Evolutionary conservation across 352 stramenopile genomes (phyloP).

Genomic region (Phytophthora sansomeana): DNA sequence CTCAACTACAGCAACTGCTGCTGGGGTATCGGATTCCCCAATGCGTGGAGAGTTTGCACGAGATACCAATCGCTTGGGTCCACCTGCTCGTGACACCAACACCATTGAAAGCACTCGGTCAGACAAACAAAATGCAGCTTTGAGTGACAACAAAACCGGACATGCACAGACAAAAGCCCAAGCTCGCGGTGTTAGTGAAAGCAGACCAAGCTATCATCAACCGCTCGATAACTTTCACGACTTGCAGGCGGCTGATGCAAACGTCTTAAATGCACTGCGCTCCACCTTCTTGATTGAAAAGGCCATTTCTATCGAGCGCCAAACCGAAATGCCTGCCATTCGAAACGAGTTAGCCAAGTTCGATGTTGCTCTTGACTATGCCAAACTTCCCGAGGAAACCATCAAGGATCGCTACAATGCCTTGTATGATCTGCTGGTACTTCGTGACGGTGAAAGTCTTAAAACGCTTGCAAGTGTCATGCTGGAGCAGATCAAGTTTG

Average conservation of each 20-base stretch:
- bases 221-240: slow-evolving; percentile 64
- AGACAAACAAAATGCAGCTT: slow-evolving; percentile 1
- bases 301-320: slow-evolving; percentile 65
- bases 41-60: not conserved
- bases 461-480: slow-evolving; percentile 60
- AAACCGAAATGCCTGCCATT: slow-evolving; percentile 47
- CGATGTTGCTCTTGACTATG: slow-evolving; percentile 42
- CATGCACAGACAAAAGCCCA: not conserved
- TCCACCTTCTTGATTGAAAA: slow-evolving; percentile 77
- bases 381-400: slow-evolving; percentile 13
- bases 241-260: slow-evolving; percentile 54
- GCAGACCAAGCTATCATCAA: slow-evolving; percentile 5
- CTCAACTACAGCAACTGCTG: not conserved
- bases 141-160: not conserved
- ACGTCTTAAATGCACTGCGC: slow-evolving; percentile 64
- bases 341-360: slow-evolving; percentile 68
- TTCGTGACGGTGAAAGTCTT: slow-evolving; percentile 77
- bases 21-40: not conserved
- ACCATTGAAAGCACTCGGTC: not conserved
- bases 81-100: slow-evolving; percentile 12
- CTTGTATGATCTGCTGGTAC: slow-evolving; percentile 73
- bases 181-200: slow-evolving; percentile 12
- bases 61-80: slow-evolving; percentile 1
- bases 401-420: slow-evolving; percentile 50
- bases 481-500: slow-evolving; percentile 73